A percentile compares a stretch with the other conserved stretches of the same genome.
phyloP scores from a whole-genome alignment of 352 stramenopile genomes.

The Phytophthora europaea region DNA sequence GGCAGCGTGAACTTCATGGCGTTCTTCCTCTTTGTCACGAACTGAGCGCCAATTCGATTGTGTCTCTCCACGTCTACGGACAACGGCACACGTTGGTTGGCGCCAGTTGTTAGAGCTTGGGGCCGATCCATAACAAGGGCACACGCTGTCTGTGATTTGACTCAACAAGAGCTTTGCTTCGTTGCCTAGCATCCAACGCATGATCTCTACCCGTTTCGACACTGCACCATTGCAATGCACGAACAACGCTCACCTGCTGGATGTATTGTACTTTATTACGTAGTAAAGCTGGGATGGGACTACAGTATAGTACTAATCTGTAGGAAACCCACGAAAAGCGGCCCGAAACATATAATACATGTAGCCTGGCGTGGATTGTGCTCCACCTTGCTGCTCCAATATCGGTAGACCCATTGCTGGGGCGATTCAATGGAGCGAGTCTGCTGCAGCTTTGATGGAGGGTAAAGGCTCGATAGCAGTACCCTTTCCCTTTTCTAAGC shows the following conservation, averaged over 20 bases:
- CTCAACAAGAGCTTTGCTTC: neutral
- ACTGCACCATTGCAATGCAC: neutral
- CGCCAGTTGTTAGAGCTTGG: neutral
- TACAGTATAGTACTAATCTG: neutral
- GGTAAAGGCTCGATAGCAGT: neutral
- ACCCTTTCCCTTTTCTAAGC: neutral
- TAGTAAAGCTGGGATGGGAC: neutral
- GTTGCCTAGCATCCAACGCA: neutral
- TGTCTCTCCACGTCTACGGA: neutral
- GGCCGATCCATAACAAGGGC: neutral
- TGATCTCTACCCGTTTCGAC: neutral
- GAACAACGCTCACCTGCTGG: neutral
- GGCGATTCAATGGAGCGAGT: too few species aligned
- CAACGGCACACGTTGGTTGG: neutral
- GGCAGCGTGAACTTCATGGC: constrained; percentile 57
- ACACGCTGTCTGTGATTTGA: neutral
- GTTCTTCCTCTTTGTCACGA: neutral
- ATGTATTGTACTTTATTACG: too few species aligned
- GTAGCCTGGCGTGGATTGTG: too few species aligned
- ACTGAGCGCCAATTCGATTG: constrained; percentile 3
- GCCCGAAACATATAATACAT: too few species aligned
- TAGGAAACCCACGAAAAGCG: too few species aligned
- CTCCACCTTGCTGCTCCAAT: too few species aligned
- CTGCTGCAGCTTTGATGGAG: neutral
- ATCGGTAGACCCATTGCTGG: too few species aligned